Evolutionary conservation across 768 basidiomycete species (phyloP), one percentile per base, ranked within the genome.

Genomic region (Pulveroboletus sp.): DNA sequence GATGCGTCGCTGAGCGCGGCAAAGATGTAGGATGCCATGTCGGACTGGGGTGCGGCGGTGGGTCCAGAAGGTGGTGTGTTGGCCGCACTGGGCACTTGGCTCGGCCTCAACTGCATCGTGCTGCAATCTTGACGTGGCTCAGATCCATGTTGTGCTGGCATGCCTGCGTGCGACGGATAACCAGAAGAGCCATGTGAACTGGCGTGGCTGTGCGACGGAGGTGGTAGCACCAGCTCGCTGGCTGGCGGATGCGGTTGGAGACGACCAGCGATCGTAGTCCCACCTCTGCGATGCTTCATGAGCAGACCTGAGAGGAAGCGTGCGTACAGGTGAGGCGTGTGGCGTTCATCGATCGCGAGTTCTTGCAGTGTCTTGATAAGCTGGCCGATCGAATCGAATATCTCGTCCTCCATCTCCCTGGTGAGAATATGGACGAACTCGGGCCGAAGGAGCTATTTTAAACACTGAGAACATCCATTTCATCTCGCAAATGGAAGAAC

Each of bases 251-350:
- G 72, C 0, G 78, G 73, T 45, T 79, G 82, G 33, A 75, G 60
- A 6, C 80, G 79, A 10, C 79, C 80, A 20, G 74, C 71, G 14
- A 81, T 74, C 1, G 43, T 47, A n/a, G 77, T 75, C 16, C 84
- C 82, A 54, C 87, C 85, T 43, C 77, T 78, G n/a, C 82, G 80
- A 62, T 88, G 81, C 47, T 78, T 78, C 25, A 80, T 78, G 17
- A 91, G 71, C 23, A 90, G 70, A n/a, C 82, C 75, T 0, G 84
- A 80, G 7, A 91, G 75, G 74, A 91, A 91, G 13, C 87, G 80
- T 12, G 89, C 85, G 57, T 90, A 89, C 29, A 90, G 72, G 55
- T 81, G 84, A 2, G 87, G 89, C 0, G 87, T 88, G 60, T 91
- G 89, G 13, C 84, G 78, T 56, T 87, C 86, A 57, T 91, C 89